These are phyloP conservation scores for Calonectria pseudoturangicola DNA, from an alignment of 2,329 filamentous ascomycete species.

Conservation along the genomic window DNA sequence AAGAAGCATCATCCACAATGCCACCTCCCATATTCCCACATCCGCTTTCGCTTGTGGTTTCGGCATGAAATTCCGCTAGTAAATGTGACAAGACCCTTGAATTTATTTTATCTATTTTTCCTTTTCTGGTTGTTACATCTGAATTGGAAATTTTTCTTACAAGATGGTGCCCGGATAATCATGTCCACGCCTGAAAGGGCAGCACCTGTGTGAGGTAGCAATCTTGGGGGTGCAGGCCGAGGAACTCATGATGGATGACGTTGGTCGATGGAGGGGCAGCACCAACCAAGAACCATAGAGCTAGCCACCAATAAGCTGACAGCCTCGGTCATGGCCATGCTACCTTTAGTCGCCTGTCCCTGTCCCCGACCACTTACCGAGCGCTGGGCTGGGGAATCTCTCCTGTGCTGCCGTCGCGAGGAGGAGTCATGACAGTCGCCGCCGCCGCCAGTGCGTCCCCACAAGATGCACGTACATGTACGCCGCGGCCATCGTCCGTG, in stretches of 20 bases:
- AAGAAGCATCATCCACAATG: slow-evolving; percentile 41
- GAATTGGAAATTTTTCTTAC: not conserved
- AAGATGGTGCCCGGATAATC: not conserved
- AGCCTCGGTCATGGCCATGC: slow-evolving; percentile 34
- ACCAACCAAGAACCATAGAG: slow-evolving; percentile 25
- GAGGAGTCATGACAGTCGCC: slow-evolving; percentile 27
- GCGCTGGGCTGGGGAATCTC: not conserved
- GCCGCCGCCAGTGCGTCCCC: slow-evolving; percentile 21
- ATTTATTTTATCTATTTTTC: too few relatives aligned
- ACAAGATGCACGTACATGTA: slow-evolving; percentile 27
- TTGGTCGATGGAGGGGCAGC: slow-evolving; percentile 24
- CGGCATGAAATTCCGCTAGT: slow-evolving; percentile 15
- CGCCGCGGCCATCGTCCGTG: slow-evolving; percentile 52
- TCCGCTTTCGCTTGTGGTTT: slow-evolving; percentile 26
- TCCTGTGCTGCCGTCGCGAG: not conserved
- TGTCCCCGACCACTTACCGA: slow-evolving; percentile 18
- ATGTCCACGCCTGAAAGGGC: not conserved
- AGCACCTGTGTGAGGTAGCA: not conserved
- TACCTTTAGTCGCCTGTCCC: not conserved
- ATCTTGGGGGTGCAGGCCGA: slow-evolving; percentile 16
- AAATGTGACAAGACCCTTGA: not conserved
- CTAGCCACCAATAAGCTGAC: slow-evolving; percentile 30
- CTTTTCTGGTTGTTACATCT: not conserved
- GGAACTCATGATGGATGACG: slow-evolving; percentile 39
- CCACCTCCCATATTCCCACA: slow-evolving; percentile 33